Evolutionary conservation across 2,329 filamentous ascomycete species (phyloP), one percentile per base, ranked within the genome.

Genomic region (Fusarium pseudograminearum): DNA sequence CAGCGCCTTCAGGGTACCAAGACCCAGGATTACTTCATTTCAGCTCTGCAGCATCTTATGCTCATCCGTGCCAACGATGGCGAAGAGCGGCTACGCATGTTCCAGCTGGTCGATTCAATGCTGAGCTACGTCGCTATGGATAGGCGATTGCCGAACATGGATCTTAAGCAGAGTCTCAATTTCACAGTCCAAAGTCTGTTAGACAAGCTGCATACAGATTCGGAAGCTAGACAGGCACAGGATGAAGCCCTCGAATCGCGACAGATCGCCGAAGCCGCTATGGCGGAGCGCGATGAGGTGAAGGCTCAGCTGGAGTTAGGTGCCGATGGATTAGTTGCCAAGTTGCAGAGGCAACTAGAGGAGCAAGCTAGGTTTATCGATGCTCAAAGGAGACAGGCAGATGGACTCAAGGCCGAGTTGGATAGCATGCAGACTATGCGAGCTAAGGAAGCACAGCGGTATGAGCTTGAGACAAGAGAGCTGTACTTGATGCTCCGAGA

Each of bases 61-160:
- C 87, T 99, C 45, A 97, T 98, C 70, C 89, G 94, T 60, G 92
- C 97, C 76, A 96, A 94, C 70, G 93, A 97, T 74, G 91, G 92
- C 50, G 96, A 98, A 77, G 96, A 99, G 80, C 90, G 94, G 16
- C 82, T 98, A 66, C 90, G 93, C 50, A 96, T 98, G 91, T 99
- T 98, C 82, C 96, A 98, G 83, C 88, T 99, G 30, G 94, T 98
- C 30, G 96, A 99, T 80, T 91, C 93, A n/a, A 98, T 98, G 94
- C 89, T 99, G 71, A 97, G 94, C 80, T 98, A 98, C 80, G 95
- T 99, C 67, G 95, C 95, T 74, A 99, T 99, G 95, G 96, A 99
- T 80, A 89, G 96, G 76, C 88, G 96, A 69, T 81, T 98, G 70
- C 96, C 96, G 40, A 95, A 99, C 80, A 95, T 98, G 90, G 96